phyloP scores from a whole-genome alignment of 495 filamentous ascomycete species.

The Hypoxylon fragiforme region DNA sequence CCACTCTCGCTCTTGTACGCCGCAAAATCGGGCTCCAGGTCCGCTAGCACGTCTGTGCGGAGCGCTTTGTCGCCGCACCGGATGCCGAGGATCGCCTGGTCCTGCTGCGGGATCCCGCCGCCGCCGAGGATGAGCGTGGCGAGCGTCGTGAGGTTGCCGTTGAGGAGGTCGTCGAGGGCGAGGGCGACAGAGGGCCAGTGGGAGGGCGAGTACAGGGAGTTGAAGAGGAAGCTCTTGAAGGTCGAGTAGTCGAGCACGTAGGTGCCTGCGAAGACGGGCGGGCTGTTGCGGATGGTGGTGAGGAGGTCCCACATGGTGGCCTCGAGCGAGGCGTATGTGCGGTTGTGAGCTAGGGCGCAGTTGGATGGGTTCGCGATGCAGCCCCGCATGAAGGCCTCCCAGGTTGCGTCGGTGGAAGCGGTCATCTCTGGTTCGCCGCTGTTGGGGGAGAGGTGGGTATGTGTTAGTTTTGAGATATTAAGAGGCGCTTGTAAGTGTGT shows the following conservation, averaged over 20 bases:
- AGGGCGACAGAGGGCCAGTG: conserved; percentile 3
- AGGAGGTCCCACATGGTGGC: conserved; percentile 30
- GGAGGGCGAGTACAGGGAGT: conserved; percentile 28
- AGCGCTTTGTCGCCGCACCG: conserved; percentile 33
- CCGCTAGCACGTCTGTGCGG: conserved; percentile 17
- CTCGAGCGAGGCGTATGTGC: conserved; percentile 39
- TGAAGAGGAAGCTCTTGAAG: conserved; percentile 28
- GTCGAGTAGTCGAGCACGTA: conserved; percentile 32
- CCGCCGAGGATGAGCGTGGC: neutral
- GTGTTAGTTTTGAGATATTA: neutral
- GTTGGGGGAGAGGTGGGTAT: no score
- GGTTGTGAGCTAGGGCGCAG: conserved; percentile 39
- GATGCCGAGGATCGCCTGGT: conserved; percentile 30
- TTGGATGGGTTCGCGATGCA: conserved; percentile 34
- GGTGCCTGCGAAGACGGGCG: conserved; percentile 22
- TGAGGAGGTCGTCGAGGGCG: conserved; percentile 12
- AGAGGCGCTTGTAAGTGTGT: neutral
- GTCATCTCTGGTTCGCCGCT: conserved; percentile 36
- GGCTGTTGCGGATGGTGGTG: conserved; percentile 37
- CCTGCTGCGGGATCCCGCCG: conserved; percentile 3
- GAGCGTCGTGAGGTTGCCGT: conserved; percentile 4
- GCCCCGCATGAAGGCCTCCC: conserved; percentile 34
- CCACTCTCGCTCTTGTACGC: conserved; percentile 8
- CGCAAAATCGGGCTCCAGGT: conserved; percentile 19
- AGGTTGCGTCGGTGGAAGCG: conserved; percentile 34